Conservation (phyloP, 345 rosid species). For the Bruguiera parviflora region DNA sequence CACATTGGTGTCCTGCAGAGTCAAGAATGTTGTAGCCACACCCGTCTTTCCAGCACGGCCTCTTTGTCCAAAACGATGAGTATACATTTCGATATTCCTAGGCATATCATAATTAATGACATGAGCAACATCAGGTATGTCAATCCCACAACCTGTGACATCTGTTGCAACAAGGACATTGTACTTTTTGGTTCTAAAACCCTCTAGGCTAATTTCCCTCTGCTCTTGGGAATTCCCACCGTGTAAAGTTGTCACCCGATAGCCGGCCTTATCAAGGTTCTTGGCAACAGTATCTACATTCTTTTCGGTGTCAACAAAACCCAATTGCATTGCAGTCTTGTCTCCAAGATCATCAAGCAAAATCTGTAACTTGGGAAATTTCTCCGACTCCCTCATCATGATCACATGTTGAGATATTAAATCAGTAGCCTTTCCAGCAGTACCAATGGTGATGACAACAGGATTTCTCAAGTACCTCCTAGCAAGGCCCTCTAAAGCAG, state of each 20-base stretch:
- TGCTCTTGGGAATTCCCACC: conserved; percentile 97
- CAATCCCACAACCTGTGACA: conserved; percentile 90
- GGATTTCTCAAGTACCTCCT: conserved; percentile 95
- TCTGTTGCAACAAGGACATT: conserved; percentile 91
- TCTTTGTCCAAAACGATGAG: conserved; percentile 88
- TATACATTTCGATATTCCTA: conserved; percentile 71
- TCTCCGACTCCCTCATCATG: conserved; percentile 88
- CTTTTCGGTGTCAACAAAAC: conserved; percentile 88
- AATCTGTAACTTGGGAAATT: conserved; percentile 58
- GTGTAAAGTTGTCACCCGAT: conserved; percentile 84
- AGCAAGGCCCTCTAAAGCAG: conserved; percentile 88
- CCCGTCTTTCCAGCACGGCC: conserved; percentile 95
- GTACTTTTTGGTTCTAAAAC: conserved; percentile 80
- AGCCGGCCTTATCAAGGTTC: conserved; percentile 79
- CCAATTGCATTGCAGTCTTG: conserved; percentile 83
- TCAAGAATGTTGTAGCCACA: conserved; percentile 84
- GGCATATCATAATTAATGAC: conserved; percentile 94
- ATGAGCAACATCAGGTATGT: conserved; percentile 89
- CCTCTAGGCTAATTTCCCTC: conserved; percentile 89
- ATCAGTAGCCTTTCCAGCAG: conserved; percentile 94
- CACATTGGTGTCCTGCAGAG: conserved; percentile 69
- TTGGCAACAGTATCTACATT: conserved; percentile 74
- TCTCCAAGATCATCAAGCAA: conserved; percentile 83
- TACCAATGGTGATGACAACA: conserved; percentile 88
- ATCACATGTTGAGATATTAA: conserved; percentile 81